Conservation (phyloP, 2,329 filamentous ascomycete species). For the Escovopsis sp. region DNA sequence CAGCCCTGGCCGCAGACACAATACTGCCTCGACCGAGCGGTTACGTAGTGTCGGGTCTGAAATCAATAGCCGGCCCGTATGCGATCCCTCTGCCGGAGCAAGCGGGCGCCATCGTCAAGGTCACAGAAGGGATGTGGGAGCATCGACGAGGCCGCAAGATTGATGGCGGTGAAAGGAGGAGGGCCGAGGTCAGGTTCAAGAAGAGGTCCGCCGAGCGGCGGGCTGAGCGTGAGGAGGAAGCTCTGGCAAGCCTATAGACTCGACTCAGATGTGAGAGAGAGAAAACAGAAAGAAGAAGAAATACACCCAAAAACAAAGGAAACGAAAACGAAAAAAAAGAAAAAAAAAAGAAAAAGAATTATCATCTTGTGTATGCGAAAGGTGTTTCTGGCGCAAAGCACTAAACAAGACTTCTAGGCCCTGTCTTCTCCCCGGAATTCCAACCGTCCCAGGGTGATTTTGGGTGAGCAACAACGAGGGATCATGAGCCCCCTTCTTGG, state of each 20-base stretch:
- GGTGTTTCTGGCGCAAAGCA: too few species aligned
- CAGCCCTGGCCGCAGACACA: constrained; percentile 11
- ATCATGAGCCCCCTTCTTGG: too few species aligned
- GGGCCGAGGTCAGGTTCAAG: constrained; percentile 76
- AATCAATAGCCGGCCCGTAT: constrained; percentile 61
- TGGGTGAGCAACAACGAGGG: too few species aligned
- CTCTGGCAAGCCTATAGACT: constrained; percentile 17
- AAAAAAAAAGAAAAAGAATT: neutral
- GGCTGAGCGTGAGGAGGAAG: constrained; percentile 40
- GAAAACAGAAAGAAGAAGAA: neutral
- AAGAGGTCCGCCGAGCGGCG: constrained; percentile 65
- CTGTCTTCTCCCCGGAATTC: too few species aligned
- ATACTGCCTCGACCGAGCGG: constrained; percentile 19
- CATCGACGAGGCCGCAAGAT: constrained; percentile 76
- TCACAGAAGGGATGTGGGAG: constrained; percentile 89
- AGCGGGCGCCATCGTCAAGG: constrained; percentile 48
- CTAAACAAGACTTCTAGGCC: too few species aligned
- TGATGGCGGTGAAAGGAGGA: constrained; percentile 87
- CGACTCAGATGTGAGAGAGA: neutral
- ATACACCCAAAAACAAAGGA: neutral
- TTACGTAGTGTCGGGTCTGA: constrained; percentile 53
- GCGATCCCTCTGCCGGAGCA: constrained; percentile 54
- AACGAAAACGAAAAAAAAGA: neutral
- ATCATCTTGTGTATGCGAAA: too few species aligned
- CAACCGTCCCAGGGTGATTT: too few species aligned